Evolutionary conservation across 192 early-diverging fungal genomes (phyloP).

Genomic region (Rhizoclosmatium globosum): DNA sequence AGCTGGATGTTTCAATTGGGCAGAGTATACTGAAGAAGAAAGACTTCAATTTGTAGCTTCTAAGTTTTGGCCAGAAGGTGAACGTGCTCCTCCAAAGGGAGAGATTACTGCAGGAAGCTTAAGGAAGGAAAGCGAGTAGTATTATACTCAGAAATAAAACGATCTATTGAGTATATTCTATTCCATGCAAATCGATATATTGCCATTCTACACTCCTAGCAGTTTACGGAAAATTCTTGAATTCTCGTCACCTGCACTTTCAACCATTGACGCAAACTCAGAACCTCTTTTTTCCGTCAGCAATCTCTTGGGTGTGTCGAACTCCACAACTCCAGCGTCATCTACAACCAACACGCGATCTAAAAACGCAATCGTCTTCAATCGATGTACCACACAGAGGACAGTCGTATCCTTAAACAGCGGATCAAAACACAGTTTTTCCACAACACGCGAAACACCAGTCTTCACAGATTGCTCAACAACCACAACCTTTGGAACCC

Average conservation of each 20-base stretch:
- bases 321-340: slow-evolving; percentile 52
- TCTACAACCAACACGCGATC: slow-evolving; percentile 57
- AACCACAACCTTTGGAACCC: slow-evolving; percentile 28
- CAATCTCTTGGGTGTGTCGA: background rate
- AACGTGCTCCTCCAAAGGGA: slow-evolving; percentile 47
- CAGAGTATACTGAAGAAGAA: slow-evolving; percentile 54
- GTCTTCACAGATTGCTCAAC: slow-evolving; percentile 63
- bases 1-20: slow-evolving; percentile 62
- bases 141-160: no score
- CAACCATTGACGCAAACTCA: no score
- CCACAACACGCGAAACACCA: slow-evolving; percentile 76
- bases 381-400: slow-evolving; percentile 23
- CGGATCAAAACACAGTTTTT: slow-evolving; percentile 54
- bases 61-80: slow-evolving; percentile 49
- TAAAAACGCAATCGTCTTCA: slow-evolving; percentile 53
- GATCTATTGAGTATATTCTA: no score
- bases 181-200: no score
- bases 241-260: no score
- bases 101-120: background rate
- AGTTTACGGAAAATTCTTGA: no score
- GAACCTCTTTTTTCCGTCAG: no score
- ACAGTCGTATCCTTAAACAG: slow-evolving; percentile 79
- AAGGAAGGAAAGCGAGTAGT: no score
- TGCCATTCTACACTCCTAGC: no score
- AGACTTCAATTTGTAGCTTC: slow-evolving; percentile 46